Conservation (phyloP, 352 stramenopile species). For the Phytophthora syringae region DNA sequence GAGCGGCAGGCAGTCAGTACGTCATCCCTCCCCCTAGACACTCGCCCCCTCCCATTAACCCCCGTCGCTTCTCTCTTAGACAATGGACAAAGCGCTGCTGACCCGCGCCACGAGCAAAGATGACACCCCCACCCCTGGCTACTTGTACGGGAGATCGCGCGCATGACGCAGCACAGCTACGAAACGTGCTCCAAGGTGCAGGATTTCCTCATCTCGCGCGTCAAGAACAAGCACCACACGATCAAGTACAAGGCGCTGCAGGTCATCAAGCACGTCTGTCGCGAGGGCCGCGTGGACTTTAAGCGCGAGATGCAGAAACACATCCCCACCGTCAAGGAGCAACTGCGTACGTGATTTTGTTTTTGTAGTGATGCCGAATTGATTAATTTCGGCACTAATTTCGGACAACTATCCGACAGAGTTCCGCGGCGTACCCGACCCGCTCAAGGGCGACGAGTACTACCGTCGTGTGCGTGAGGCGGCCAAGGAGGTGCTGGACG, state of each 20-base stretch:
- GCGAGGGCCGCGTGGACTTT: slow-evolving; percentile 90
- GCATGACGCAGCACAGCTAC: slow-evolving; percentile 93
- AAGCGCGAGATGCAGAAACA: slow-evolving; percentile 93
- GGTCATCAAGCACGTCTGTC: slow-evolving; percentile 94
- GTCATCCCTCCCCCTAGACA: slow-evolving; percentile 4
- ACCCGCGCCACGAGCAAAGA: slow-evolving; percentile 94
- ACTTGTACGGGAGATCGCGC: slow-evolving; percentile 97
- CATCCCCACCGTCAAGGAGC: slow-evolving; percentile 93
- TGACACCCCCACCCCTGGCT: slow-evolving; percentile 94
- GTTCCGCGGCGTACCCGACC: slow-evolving; percentile 92
- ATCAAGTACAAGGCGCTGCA: slow-evolving; percentile 95
- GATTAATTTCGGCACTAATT: slow-evolving; percentile 7
- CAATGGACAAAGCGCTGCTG: slow-evolving; percentile 94
- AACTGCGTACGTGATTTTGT: slow-evolving; percentile 83
- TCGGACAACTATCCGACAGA: slow-evolving; percentile 48
- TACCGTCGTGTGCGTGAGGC: slow-evolving; percentile 92
- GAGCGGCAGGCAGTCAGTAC: slow-evolving; percentile 3
- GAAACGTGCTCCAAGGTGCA: slow-evolving; percentile 90
- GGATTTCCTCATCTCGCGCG: slow-evolving; percentile 91
- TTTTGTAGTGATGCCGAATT: background rate
- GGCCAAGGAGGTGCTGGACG: slow-evolving; percentile 95
- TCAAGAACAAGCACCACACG: slow-evolving; percentile 96
- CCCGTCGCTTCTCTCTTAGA: background rate
- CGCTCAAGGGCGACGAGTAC: slow-evolving; percentile 94
- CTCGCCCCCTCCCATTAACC: too few species aligned